phyloP scores from a whole-genome alignment of 108 stramenopile species.

The Epipyxis sp. region DNA sequence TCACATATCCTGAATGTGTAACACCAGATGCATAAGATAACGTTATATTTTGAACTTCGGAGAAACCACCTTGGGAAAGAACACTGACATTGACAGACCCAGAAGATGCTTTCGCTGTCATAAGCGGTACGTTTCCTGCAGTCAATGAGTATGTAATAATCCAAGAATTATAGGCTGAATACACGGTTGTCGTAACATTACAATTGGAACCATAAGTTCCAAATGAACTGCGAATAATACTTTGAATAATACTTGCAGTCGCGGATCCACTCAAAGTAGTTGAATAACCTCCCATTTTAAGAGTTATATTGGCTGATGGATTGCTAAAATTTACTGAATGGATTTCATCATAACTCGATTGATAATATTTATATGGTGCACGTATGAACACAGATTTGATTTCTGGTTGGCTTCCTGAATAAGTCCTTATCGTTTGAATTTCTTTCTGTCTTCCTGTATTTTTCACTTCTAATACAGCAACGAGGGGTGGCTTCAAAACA shows the following conservation, averaged over 20 bases:
- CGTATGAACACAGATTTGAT: slow-evolving; percentile 8
- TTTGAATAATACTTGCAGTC: neutral
- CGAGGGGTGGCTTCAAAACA: neutral
- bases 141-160: neutral
- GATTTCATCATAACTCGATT: neutral
- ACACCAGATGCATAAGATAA: neutral
- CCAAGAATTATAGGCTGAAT: neutral
- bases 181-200: neutral
- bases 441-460: slow-evolving; percentile 10
- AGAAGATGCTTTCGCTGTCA: neutral
- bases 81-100: neutral
- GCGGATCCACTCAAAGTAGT: neutral
- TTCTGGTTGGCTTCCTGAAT: neutral
- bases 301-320: neutral
- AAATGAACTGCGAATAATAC: neutral
- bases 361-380: slow-evolving; percentile 11
- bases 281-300: neutral
- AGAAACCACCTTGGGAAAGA: slow-evolving; percentile 9
- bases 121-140: neutral
- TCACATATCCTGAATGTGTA: neutral
- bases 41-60: neutral
- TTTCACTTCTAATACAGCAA: neutral
- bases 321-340: neutral
- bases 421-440: slow-evolving; percentile 10
- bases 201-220: neutral